Evolutionary conservation across 2,329 filamentous ascomycete species (phyloP).

Genomic region (Aspergillus fumigatus): DNA sequence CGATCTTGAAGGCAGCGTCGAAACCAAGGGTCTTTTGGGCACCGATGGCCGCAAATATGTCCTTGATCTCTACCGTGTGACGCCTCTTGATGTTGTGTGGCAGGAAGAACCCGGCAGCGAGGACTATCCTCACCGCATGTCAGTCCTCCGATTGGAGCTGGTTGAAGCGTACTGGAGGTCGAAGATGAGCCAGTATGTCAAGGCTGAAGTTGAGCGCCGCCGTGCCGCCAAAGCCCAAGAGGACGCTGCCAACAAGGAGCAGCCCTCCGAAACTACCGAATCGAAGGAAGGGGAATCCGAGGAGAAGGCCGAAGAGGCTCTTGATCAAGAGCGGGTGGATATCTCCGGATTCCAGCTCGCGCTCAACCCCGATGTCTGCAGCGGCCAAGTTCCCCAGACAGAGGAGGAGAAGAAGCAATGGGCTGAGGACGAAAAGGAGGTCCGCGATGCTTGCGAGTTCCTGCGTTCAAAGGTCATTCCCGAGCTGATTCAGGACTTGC

Average conservation of each 20-base stretch:
- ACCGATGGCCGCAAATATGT: conserved; percentile 97
- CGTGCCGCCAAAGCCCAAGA: conserved; percentile 42
- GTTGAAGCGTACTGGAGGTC: conserved; percentile 79
- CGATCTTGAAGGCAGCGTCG: conserved; percentile 89
- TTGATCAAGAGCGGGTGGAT: conserved; percentile 67
- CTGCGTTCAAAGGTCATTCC: conserved; percentile 74
- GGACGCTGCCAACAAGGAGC: conserved; percentile 33
- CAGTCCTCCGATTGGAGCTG: conserved; percentile 83
- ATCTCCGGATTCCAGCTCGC: conserved; percentile 81
- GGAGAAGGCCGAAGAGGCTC: conserved; percentile 38
- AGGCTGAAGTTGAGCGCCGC: conserved; percentile 67
- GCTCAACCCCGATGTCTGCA: conserved; percentile 93
- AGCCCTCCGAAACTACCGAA: conserved; percentile 35
- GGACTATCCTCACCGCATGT: conserved; percentile 92
- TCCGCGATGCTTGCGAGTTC: conserved; percentile 76
- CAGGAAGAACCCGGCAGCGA: conserved; percentile 65
- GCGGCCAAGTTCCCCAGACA: conserved; percentile 83
- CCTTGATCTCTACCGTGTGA: conserved; percentile 92
- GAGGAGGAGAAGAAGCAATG: conserved; percentile 83
- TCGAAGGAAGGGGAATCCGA: conserved; percentile 37
- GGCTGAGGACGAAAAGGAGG: conserved; percentile 79
- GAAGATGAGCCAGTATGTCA: conserved; percentile 86
- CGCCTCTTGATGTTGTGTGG: conserved; percentile 86
- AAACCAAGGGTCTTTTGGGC: conserved; percentile 95
- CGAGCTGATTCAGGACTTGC: conserved; percentile 78